Percentiles rank a stretch among this genome's conserved stretches.
These are phyloP conservation scores for Argentina anserina DNA, from an alignment of 306 rosid species.

Conservation along the genomic window DNA sequence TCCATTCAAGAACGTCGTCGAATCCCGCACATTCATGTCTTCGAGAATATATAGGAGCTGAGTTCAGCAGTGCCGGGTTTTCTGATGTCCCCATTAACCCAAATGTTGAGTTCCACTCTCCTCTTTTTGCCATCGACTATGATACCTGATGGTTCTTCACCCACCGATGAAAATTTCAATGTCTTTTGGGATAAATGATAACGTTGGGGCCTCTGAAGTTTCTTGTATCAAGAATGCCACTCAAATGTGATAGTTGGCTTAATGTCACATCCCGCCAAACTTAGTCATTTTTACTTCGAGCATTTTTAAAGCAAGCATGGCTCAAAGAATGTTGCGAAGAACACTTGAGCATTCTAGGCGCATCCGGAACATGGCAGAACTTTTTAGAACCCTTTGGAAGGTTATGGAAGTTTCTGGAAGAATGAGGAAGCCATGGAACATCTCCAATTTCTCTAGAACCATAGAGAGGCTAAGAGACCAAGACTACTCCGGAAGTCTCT, in stretches of 20 bases:
- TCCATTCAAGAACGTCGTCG: conserved; percentile 24
- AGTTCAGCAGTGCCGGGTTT: conserved; percentile 53
- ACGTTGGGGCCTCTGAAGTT: conserved; percentile 66
- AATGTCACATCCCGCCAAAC: no score
- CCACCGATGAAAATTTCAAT: conserved; percentile 63
- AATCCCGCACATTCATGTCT: conserved; percentile 33
- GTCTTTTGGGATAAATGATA: conserved; percentile 56
- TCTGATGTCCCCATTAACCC: conserved; percentile 60
- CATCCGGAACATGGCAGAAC: no score
- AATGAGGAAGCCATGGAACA: no score
- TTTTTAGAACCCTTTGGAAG: no score
- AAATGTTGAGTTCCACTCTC: conserved; percentile 57
- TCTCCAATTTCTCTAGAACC: no score
- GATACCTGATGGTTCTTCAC: conserved; percentile 51
- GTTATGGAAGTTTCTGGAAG: no score
- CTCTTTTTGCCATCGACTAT: conserved; percentile 70
- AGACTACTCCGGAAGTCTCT: no score
- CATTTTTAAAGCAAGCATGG: no score
- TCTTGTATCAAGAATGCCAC: conserved; percentile 42
- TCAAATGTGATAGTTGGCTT: conserved; percentile 68
- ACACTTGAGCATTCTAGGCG: no score
- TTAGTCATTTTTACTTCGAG: no score
- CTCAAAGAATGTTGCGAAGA: no score
- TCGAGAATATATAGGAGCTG: conserved; percentile 81
- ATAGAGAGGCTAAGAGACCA: no score